Evolutionary conservation across 441 rosid species (phyloP).

Genomic region (Manihot esculenta): DNA sequence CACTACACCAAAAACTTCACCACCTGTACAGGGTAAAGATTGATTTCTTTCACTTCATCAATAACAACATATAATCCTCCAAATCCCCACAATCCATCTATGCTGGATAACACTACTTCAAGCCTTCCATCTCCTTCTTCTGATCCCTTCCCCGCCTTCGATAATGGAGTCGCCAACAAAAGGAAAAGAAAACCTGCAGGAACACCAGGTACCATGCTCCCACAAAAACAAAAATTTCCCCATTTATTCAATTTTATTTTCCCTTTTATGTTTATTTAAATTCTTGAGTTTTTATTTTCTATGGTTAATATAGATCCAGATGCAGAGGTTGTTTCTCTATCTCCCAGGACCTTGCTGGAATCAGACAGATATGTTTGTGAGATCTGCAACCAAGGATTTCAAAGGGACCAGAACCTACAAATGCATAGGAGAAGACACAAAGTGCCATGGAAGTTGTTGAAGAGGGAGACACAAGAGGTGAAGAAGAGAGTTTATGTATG

Average conservation of each 20-base stretch:
- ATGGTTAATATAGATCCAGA: slow-evolving; percentile 59
- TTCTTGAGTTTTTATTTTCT: background rate
- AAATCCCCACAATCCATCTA: slow-evolving; percentile 24
- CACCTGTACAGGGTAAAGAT: slow-evolving; percentile 31
- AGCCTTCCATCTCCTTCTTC: slow-evolving; percentile 48
- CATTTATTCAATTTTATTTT: background rate
- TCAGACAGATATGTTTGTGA: slow-evolving; percentile 86
- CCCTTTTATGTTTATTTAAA: background rate
- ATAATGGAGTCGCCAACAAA: slow-evolving; percentile 58
- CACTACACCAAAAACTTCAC: slow-evolving; percentile 39
- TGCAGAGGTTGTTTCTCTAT: slow-evolving; percentile 89
- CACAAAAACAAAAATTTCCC: too few species aligned
- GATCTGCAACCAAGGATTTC: slow-evolving; percentile 96
- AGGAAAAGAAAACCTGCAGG: slow-evolving; percentile 92
- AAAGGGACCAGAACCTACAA: slow-evolving; percentile 92
- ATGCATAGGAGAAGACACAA: slow-evolving; percentile 92
- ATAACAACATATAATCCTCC: slow-evolving; percentile 28
- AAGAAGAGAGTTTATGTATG: slow-evolving; percentile 89
- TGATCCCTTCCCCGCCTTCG: slow-evolving; percentile 48
- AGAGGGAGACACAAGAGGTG: slow-evolving; percentile 69
- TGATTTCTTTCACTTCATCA: slow-evolving; percentile 30
- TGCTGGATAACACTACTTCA: slow-evolving; percentile 38
- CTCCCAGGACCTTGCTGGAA: slow-evolving; percentile 76
- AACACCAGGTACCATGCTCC: slow-evolving; percentile 59
- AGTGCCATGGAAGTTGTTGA: slow-evolving; percentile 93